These are phyloP conservation scores for Candida sonorensis DNA, from an alignment of 805 yeast genomes.

Conservation along the genomic window DNA sequence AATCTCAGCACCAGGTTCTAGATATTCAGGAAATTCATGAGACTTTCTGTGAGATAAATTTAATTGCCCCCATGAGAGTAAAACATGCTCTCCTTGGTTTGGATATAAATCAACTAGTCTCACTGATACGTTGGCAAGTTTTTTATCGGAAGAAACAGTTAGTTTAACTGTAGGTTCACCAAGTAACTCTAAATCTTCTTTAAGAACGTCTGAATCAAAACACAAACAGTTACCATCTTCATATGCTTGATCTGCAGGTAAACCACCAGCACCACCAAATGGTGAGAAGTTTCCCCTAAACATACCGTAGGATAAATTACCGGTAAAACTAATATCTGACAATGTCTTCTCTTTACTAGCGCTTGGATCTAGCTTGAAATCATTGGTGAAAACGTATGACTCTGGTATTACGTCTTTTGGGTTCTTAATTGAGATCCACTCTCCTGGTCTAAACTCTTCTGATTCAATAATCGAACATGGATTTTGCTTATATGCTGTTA, in stretches of 20 bases:
- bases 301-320: slow-evolving; percentile 34
- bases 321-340: slow-evolving; percentile 21
- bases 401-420: slow-evolving; percentile 9
- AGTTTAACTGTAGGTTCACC: slow-evolving; percentile 33
- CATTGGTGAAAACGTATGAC: slow-evolving; percentile 9
- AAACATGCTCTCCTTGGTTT: slow-evolving; percentile 27
- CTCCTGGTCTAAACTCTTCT: slow-evolving; percentile 31
- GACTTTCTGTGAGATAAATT: slow-evolving; percentile 36
- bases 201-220: slow-evolving; percentile 27
- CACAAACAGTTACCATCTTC: slow-evolving; percentile 35
- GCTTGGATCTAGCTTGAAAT: slow-evolving; percentile 4
- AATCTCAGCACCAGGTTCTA: slow-evolving; percentile 27
- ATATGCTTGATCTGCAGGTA: slow-evolving; percentile 37
- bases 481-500: slow-evolving; percentile 37
- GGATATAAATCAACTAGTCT: slow-evolving; percentile 36
- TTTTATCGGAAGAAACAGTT: slow-evolving; percentile 29
- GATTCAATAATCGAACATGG: slow-evolving; percentile 34
- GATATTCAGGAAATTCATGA: slow-evolving; percentile 33
- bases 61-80: slow-evolving; percentile 42
- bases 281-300: slow-evolving; percentile 42
- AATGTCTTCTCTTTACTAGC: slow-evolving; percentile 2
- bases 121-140: slow-evolving; percentile 33
- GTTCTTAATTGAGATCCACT: slow-evolving; percentile 30
- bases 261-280: slow-evolving; percentile 39
- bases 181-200: slow-evolving; percentile 22